These are phyloP conservation scores for Albifimbria verrucaria DNA, from an alignment of 2,329 filamentous ascomycete species.

Conservation along the genomic window DNA sequence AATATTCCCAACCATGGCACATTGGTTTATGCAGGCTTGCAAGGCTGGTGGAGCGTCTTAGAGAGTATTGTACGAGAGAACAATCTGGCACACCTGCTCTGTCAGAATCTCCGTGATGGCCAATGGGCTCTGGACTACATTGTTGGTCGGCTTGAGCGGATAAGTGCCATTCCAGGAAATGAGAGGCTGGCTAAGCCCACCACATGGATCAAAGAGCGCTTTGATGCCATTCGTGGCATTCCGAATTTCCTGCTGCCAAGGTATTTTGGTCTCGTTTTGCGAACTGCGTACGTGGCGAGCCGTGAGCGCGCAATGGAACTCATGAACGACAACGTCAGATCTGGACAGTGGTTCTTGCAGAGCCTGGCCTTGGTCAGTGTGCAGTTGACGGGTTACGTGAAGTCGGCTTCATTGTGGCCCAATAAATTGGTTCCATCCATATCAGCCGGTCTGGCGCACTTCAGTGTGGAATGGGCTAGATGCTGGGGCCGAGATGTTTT, in stretches of 20 bases:
- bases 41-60: slow-evolving; percentile 96
- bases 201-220: slow-evolving; percentile 78
- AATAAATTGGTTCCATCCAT: slow-evolving; percentile 79
- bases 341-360: slow-evolving; percentile 86
- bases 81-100: slow-evolving; percentile 87
- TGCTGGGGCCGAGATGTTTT: slow-evolving; percentile 98
- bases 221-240: slow-evolving; percentile 78
- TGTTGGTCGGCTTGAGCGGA: slow-evolving; percentile 70
- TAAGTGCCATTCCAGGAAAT: slow-evolving; percentile 61
- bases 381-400: slow-evolving; percentile 85
- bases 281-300: slow-evolving; percentile 82
- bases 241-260: slow-evolving; percentile 88
- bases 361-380: slow-evolving; percentile 87
- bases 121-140: slow-evolving; percentile 93
- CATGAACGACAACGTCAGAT: slow-evolving; percentile 72
- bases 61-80: slow-evolving; percentile 83
- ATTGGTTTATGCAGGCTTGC: slow-evolving; percentile 91
- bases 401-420: slow-evolving; percentile 88
- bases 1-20: slow-evolving; percentile 79
- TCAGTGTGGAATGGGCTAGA: slow-evolving; percentile 87
- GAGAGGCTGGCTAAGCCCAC: slow-evolving; percentile 62
- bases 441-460: slow-evolving; percentile 91
- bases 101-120: slow-evolving; percentile 86
- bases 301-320: slow-evolving; percentile 74
- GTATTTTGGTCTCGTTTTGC: slow-evolving; percentile 87